phyloP scores from a whole-genome alignment of 2,329 filamentous ascomycete species.

The Mollisia scopiformis region DNA sequence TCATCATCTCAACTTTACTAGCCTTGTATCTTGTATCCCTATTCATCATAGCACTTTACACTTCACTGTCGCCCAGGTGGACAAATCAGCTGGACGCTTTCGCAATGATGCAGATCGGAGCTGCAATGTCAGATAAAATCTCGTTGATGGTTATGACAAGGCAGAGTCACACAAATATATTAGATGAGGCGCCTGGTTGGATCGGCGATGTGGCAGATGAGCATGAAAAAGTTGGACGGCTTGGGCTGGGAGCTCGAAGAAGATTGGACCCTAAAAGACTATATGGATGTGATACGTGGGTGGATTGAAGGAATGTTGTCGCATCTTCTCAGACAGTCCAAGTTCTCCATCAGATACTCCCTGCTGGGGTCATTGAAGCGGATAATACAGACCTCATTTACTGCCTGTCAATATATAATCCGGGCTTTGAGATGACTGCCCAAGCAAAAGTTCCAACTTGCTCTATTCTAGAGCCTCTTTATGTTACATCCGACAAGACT shows the following conservation, averaged over 20 bases:
- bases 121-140: neutral
- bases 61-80: neutral
- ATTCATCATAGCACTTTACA: neutral
- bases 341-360: too few species aligned
- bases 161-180: neutral
- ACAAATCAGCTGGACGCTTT: neutral
- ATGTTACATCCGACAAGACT: too few species aligned
- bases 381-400: too few species aligned
- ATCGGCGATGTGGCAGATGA: neutral
- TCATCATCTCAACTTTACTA: neutral
- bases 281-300: neutral
- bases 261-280: neutral
- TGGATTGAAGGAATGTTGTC: neutral
- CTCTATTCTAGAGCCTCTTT: too few species aligned
- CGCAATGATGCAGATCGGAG: neutral
- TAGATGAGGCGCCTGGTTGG: neutral
- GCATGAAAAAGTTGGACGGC: neutral
- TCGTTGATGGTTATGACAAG: neutral
- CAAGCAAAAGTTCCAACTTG: too few species aligned
- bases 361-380: too few species aligned
- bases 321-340: neutral
- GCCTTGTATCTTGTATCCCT: neutral
- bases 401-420: too few species aligned
- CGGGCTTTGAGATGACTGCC: too few species aligned
- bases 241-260: neutral